Conservation (phyloP, 495 filamentous ascomycete genomes). For the Aspergillus mulundensis region DNA sequence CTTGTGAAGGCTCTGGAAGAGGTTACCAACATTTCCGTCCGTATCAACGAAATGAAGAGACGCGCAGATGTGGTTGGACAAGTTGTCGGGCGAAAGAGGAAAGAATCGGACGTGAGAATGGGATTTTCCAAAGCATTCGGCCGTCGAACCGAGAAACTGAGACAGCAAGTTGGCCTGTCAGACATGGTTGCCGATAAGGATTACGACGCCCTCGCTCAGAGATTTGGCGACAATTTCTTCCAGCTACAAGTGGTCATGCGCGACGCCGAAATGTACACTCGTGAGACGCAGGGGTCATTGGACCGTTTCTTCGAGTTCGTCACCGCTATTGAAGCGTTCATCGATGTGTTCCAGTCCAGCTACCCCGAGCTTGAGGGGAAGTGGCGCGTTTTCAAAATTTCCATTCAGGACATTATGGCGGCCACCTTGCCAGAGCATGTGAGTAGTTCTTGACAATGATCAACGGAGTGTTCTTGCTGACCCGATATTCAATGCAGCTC, state of each 20-base stretch:
- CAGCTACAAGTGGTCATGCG: slow-evolving; percentile 84
- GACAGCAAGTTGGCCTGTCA: slow-evolving; percentile 62
- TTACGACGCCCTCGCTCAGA: slow-evolving; percentile 71
- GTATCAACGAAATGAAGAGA: slow-evolving; percentile 91
- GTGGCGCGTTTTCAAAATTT: slow-evolving; percentile 80
- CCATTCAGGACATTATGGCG: slow-evolving; percentile 74
- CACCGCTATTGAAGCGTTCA: slow-evolving; percentile 61
- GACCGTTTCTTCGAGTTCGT: slow-evolving; percentile 68
- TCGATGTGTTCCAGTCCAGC: slow-evolving; percentile 56
- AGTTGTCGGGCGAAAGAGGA: slow-evolving; percentile 79
- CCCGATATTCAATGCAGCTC: slow-evolving; percentile 48
- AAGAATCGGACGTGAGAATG: slow-evolving; percentile 80
- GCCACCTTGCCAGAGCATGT: slow-evolving; percentile 82
- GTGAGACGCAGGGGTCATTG: slow-evolving; percentile 63
- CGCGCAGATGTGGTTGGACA: slow-evolving; percentile 85
- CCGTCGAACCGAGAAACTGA: slow-evolving; percentile 73
- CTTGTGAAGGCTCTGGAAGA: slow-evolving; percentile 60
- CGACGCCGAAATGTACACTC: slow-evolving; percentile 84
- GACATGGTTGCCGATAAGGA: slow-evolving; percentile 71
- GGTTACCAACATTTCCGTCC: slow-evolving; percentile 66
- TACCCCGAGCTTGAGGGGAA: slow-evolving; percentile 83
- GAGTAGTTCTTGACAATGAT: slow-evolving; percentile 34
- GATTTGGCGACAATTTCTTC: slow-evolving; percentile 82
- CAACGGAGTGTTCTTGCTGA: not conserved
- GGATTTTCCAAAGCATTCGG: slow-evolving; percentile 84